Conservation (phyloP, 371 early-diverging fungal species). For the Saksenaea vasiformis region DNA sequence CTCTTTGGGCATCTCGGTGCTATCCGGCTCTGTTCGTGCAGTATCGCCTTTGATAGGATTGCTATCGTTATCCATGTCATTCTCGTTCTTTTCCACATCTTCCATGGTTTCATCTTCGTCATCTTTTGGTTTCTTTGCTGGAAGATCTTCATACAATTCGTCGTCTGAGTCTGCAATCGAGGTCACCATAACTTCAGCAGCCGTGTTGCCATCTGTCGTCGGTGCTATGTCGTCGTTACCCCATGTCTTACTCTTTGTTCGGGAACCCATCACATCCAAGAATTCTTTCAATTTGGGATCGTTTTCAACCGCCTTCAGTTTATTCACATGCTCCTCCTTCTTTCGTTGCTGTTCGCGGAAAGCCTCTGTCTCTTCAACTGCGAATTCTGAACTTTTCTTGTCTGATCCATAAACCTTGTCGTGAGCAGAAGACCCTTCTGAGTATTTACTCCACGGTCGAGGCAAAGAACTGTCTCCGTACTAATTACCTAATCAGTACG, state of each 20-base stretch:
- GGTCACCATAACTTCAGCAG: conserved; percentile 43
- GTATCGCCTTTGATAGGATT: conserved; percentile 8
- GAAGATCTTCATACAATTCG: conserved; percentile 68
- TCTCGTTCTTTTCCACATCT: conserved; percentile 29
- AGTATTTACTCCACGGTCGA: conserved; percentile 88
- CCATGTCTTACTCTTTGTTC: conserved; percentile 86
- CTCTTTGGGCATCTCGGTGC: conserved; percentile 12
- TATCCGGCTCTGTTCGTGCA: conserved; percentile 3
- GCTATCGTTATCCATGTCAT: conserved; percentile 23
- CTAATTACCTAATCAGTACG: conserved; percentile 23
- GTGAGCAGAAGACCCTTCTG: conserved; percentile 76
- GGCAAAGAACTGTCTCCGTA: conserved; percentile 77
- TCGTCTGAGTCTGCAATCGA: conserved; percentile 64
- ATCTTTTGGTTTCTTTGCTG: conserved; percentile 25
- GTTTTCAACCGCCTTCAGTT: conserved; percentile 61
- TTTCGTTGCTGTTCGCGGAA: conserved; percentile 33
- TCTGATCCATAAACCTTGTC: conserved; percentile 28
- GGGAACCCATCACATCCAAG: conserved; percentile 82
- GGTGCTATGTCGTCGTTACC: conserved; percentile 82
- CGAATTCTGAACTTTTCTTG: conserved; percentile 38
- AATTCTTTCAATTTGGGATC: conserved; percentile 88
- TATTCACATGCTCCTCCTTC: conserved; percentile 46
- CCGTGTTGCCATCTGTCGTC: conserved; percentile 23
- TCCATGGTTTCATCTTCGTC: conserved; percentile 34
- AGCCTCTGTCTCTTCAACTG: conserved; percentile 48